These are phyloP conservation scores for Talaromyces sp. DNA, from an alignment of 2,329 filamentous ascomycete genomes.

Conservation along the genomic window DNA sequence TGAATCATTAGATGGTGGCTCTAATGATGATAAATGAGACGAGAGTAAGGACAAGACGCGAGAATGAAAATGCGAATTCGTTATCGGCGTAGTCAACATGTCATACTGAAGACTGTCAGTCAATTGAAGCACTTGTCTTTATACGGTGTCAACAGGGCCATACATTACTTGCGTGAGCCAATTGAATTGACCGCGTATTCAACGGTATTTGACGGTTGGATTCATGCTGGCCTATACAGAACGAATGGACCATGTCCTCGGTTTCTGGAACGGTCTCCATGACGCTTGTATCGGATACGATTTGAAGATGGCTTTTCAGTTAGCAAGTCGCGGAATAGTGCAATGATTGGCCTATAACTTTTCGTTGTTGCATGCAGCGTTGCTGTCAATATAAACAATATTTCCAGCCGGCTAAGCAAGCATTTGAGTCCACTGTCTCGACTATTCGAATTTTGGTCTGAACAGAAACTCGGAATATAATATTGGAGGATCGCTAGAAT, in stretches of 20 bases:
- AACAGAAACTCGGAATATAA: neutral
- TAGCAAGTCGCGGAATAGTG: neutral
- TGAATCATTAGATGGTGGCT: slow-evolving; percentile 30
- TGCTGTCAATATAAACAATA: neutral
- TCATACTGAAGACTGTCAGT: slow-evolving; percentile 51
- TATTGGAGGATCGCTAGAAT: neutral
- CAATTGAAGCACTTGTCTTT: neutral
- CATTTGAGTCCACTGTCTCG: neutral
- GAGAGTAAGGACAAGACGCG: slow-evolving; percentile 52
- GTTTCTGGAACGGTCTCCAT: slow-evolving; percentile 31
- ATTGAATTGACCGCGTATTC: slow-evolving; percentile 47
- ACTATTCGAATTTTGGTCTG: neutral
- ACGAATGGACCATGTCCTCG: slow-evolving; percentile 41
- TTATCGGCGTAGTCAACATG: slow-evolving; percentile 59
- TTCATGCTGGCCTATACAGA: slow-evolving; percentile 61
- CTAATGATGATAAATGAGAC: slow-evolving; percentile 45
- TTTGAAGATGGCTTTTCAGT: neutral
- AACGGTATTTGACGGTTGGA: slow-evolving; percentile 47
- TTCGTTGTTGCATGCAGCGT: neutral
- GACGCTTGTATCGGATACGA: slow-evolving; percentile 3
- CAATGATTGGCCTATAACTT: neutral
- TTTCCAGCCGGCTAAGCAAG: neutral
- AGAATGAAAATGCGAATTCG: slow-evolving; percentile 56
- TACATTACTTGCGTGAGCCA: slow-evolving; percentile 55
- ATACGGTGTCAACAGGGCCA: slow-evolving; percentile 15